Evolutionary conservation across 192 early-diverging fungal species (phyloP).

Genomic region (Gigaspora rosea): DNA sequence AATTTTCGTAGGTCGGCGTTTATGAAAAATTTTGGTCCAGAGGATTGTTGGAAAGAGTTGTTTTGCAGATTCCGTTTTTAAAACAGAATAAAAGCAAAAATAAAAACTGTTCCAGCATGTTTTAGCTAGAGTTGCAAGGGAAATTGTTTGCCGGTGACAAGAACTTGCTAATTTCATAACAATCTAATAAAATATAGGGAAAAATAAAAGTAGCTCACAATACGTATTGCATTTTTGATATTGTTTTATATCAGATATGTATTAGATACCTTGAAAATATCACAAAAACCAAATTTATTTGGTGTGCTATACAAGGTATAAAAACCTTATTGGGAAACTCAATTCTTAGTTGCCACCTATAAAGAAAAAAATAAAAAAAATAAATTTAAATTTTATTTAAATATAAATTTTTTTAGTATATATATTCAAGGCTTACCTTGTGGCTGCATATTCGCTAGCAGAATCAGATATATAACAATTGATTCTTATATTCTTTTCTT

Average conservation of each 20-base stretch:
- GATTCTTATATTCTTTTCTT: conserved; percentile 19
- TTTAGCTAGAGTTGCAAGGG: neutral
- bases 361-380: conserved; percentile 20
- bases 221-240: conserved; percentile 8
- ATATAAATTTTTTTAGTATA: no score
- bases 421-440: neutral
- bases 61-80: no score
- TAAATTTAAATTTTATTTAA: no score
- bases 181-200: conserved; percentile 1
- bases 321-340: conserved; percentile 15
- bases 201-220: conserved; percentile 19
- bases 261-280: conserved; percentile 14
- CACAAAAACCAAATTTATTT: conserved; percentile 15
- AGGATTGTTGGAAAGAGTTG: no score
- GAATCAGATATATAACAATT: conserved; percentile 15
- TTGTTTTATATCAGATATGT: neutral
- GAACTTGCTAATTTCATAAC: conserved; percentile 18
- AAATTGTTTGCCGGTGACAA: neutral
- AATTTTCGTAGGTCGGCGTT: no score
- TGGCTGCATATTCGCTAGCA: conserved; percentile 11
- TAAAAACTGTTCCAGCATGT: conserved; percentile 24
- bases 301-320: conserved; percentile 18
- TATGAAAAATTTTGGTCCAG: no score
- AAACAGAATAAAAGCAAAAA: conserved; percentile 14
- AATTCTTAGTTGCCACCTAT: conserved; percentile 9